Evolutionary conservation across 1,139 yeast genomes (phyloP).

Genomic region (Geotrichum siamense): DNA sequence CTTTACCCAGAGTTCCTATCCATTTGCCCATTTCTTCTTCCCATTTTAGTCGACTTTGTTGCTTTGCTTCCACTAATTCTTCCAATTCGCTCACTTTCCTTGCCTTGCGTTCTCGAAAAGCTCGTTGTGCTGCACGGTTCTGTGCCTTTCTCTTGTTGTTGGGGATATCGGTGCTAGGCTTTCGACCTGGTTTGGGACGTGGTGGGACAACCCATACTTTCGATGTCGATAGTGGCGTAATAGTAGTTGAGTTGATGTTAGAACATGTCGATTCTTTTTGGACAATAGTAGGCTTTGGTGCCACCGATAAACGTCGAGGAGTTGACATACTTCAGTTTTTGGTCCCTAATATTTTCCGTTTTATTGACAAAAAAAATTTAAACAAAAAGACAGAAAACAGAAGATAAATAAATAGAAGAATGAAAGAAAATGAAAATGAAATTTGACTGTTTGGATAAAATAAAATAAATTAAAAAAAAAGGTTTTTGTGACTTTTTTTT

Average conservation of each 20-base stretch:
- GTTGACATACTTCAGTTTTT: neutral
- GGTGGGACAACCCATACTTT: constrained; percentile 90
- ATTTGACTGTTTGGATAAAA: neutral
- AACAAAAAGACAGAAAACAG: neutral
- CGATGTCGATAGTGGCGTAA: constrained; percentile 47
- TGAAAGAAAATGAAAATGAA: neutral
- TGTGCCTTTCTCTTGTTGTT: constrained; percentile 55
- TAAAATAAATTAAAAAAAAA: neutral
- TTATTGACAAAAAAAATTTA: too few species aligned
- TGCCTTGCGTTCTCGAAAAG: constrained; percentile 78
- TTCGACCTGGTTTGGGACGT: constrained; percentile 83
- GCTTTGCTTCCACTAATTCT: constrained; percentile 51
- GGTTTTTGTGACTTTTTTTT: too few species aligned
- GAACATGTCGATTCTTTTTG: neutral
- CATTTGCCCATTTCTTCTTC: constrained; percentile 41
- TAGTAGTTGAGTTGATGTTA: constrained; percentile 1
- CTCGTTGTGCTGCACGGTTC: constrained; percentile 87
- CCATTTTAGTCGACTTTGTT: constrained; percentile 42
- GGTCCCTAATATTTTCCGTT: too few species aligned
- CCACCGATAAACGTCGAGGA: neutral
- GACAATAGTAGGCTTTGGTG: constrained; percentile 2
- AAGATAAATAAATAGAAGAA: neutral
- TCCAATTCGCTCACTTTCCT: constrained; percentile 49
- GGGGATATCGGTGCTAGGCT: constrained; percentile 60
- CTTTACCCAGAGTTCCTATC: constrained; percentile 31